Evolutionary conservation across 768 basidiomycete genomes (phyloP), one percentile per base, ranked within the genome.

Genomic region (Lactifluus volemus): DNA sequence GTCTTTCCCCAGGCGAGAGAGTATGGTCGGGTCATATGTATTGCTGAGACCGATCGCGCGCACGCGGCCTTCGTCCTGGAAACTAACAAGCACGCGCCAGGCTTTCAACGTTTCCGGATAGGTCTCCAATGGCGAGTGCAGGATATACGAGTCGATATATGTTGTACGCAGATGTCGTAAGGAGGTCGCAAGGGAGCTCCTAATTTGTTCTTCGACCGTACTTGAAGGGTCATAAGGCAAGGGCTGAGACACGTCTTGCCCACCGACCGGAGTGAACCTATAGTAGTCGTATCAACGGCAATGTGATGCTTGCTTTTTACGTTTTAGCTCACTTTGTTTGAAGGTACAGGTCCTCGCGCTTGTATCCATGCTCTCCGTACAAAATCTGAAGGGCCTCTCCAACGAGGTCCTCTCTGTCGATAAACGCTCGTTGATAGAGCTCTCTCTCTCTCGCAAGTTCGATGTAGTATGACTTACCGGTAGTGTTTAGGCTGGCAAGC

Each of bases 401-500:
- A 2, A 93, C 89, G 1, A 90, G 79, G 58, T 90, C 86, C 69
- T 93, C 53, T 19, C 42, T 60, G n/a, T 25, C 12, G 15, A 21
- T 34, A 47, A 29, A 25, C 49, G 5, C 21, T 19, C 11, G 47
- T n/a, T 38, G n/a, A 17, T n/a, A 41, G 52, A 5, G 32, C 32
- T 38, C 38, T 38, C 38, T 38, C 36, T 54, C 30, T 25, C 17
- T 1, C 14, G 29, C 49, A 4, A 25, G 49, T 29, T 21, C n/a
- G 21, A 14, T 5, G 15, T 7, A 11, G 10, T 32, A 39, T 30
- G 29, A 51, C 48, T 51, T 69, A 83, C 86, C 81, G 79, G 66
- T 89, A 88, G 67, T 88, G 86, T 68, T 88, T 88, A 10, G 81
- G 83, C 67, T 88, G 86, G 63, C 84, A 82, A 29, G 86, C 85